Base-by-base conservation (phyloP, 805 yeast species). In the Ogataea corticis region DNA sequence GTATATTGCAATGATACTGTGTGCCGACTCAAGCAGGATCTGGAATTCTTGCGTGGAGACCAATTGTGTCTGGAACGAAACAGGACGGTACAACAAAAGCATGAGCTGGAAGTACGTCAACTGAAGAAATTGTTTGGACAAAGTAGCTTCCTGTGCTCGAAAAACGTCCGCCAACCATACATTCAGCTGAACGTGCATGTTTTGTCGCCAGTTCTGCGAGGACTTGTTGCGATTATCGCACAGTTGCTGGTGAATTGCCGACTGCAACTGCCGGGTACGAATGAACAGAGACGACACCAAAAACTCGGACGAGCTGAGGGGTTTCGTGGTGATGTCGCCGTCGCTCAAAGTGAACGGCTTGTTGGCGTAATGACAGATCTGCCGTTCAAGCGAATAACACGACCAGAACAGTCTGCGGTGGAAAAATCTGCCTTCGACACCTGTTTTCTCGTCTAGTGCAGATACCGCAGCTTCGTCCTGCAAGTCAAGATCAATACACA, bases 311-410 rank as follows among this genome's bases (percentile, higher is more conserved):
- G 45, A 48, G 3, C 23, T 29, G 11, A 42, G 19, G 38, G 45
- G 30, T 32, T 44, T 45, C 4, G 54, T 41, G 14, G 44, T 50
- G 9, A 57, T 46, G 33, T 55, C 57, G 7, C 37, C 33, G 32
- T 75, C 79, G 4, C 73, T 72, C 13, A 75, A 63, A 1, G 77
- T 76, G 33, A 70, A 71, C 0, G 79, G 79, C 17, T 77, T 60
- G 36, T 69, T 71, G 37, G 72, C 62, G 48, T 75, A 75, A 49
- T 71, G 70, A 51, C 77, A 72, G 18, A 73, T 68, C 51, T 74
- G 79, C 11, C 79, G 52, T 48, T 75, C 79, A 31, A 74, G 51
- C 6, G 73, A 58, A 48, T 75, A 75, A 2, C 75, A 66, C 55
- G 77, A 71, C 79, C 79, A 75, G 44, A 74, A 73, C 9, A 69